Evolutionary conservation across 305 asterid genomes (phyloP), one percentile per base, ranked within the genome.

Genomic region (Nicotiana rustica): DNA sequence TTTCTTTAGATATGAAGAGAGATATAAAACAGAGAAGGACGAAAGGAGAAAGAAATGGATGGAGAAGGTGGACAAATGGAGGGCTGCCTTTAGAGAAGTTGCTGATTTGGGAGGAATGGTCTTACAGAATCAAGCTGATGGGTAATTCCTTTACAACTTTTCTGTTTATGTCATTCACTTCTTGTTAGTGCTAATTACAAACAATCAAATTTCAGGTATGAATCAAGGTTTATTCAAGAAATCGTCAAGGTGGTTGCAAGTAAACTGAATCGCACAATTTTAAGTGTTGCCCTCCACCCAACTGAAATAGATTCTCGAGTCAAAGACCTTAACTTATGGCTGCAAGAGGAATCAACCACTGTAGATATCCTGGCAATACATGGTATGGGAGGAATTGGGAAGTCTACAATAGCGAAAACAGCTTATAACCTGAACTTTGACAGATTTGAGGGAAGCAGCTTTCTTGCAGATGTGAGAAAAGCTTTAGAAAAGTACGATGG

Each of bases 81-180:
- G 81, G 33, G 79, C 49, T 69, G 66, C 77, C 31, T 67, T 83
- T 1, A 60, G 25, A 31, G 13, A 79, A 79, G 81, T 78, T 79
- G 81, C 84, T 19, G 79, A 68, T 41, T 52, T 69, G 29, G 84
- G 80, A 14, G 84, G 84, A 55, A 81, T 81, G 80, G 68, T 59
- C 67, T 52, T 70, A 41, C 66, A 41, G 57, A 21, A 68, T 68
- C 77, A 69, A 13, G 80, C 55, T 57, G 62, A 70, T 70, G 78
- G 78, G 78, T 71, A 71, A 71, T 44, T 3, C 2, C 47, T 71
- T 18, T 10, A 10, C 1, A 65, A 65, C 10, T 0, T 66, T 29
- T 69, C 6, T 52, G 5, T 44, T 66, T 44, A 2, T 52, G 17
- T 52, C 59, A 52, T 3, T 52, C 17, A 3, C 5, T 52, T 52